A percentile compares a stretch with the other conserved stretches of the same genome.
phyloP scores from a whole-genome alignment of 345 rosid species.

The Ricinus communis region DNA sequence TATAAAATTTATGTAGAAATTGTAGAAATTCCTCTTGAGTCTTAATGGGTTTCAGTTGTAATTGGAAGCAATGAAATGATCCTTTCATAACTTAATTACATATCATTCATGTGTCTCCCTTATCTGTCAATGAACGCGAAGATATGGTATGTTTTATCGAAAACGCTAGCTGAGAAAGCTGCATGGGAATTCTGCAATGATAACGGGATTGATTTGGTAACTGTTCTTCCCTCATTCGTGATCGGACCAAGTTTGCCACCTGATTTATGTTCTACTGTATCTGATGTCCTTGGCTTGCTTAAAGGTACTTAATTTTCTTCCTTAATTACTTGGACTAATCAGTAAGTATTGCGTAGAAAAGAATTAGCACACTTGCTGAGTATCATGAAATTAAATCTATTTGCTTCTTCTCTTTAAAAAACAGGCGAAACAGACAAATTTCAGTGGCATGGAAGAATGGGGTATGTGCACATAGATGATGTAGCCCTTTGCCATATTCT shows the following conservation, averaged over 20 bases:
- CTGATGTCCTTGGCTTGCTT: constrained; percentile 77
- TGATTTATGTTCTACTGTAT: constrained; percentile 67
- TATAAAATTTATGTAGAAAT: too few relatives aligned
- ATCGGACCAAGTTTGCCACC: constrained; percentile 83
- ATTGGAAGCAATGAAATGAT: too few relatives aligned
- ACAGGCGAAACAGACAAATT: constrained; percentile 68
- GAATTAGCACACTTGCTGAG: too few relatives aligned
- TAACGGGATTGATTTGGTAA: constrained; percentile 59
- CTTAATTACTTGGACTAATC: not conserved
- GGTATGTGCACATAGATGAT: constrained; percentile 89
- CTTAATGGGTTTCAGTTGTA: too few relatives aligned
- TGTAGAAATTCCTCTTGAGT: too few relatives aligned
- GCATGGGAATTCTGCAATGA: constrained; percentile 81
- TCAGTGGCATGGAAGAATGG: constrained; percentile 84
- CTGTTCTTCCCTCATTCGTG: constrained; percentile 70
- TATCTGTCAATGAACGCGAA: constrained; percentile 3
- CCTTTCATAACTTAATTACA: not conserved
- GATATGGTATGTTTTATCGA: constrained; percentile 76
- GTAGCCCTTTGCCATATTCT: constrained; percentile 76
- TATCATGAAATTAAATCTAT: too few relatives aligned
- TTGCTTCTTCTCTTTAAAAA: not conserved
- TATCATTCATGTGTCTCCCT: not conserved
- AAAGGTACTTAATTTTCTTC: constrained; percentile 41
- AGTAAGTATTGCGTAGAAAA: too few relatives aligned
- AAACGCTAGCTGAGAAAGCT: constrained; percentile 80